These are phyloP conservation scores for Berkeleyomyces basicola DNA, from an alignment of 2,329 filamentous ascomycete genomes.

Conservation along the genomic window DNA sequence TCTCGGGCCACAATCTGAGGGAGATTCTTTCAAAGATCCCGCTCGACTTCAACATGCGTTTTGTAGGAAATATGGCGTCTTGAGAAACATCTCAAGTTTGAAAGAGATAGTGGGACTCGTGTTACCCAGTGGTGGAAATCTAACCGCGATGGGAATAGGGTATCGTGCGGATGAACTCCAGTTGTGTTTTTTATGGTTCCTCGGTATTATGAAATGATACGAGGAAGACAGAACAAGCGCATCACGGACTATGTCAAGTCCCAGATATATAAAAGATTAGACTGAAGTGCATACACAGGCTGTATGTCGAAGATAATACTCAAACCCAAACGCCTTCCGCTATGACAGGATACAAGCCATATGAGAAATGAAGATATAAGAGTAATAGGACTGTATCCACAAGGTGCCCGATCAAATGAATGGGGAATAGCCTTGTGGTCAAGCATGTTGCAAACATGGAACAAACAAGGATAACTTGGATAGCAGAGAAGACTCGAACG, in stretches of 20 bases:
- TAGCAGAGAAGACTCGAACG: constrained; percentile 17
- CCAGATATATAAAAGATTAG: constrained; percentile 32
- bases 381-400: constrained; percentile 1
- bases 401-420: background rate
- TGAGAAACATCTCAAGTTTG: background rate
- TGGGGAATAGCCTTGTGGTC: background rate
- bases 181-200: background rate
- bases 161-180: background rate
- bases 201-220: background rate
- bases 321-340: constrained; percentile 39
- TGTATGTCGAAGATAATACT: constrained; percentile 32
- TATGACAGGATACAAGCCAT: constrained; percentile 25
- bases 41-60: background rate
- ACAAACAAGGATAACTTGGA: constrained; percentile 15
- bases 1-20: background rate
- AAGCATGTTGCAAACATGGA: constrained; percentile 14
- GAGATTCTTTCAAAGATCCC: background rate
- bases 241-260: constrained; percentile 3
- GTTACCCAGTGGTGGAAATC: background rate
- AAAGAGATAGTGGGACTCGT: background rate
- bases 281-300: constrained; percentile 28
- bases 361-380: constrained; percentile 14
- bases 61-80: background rate
- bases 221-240: background rate
- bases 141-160: background rate